These are phyloP conservation scores for Yarrowia bubula DNA, from an alignment of 805 yeast genomes.

Conservation along the genomic window DNA sequence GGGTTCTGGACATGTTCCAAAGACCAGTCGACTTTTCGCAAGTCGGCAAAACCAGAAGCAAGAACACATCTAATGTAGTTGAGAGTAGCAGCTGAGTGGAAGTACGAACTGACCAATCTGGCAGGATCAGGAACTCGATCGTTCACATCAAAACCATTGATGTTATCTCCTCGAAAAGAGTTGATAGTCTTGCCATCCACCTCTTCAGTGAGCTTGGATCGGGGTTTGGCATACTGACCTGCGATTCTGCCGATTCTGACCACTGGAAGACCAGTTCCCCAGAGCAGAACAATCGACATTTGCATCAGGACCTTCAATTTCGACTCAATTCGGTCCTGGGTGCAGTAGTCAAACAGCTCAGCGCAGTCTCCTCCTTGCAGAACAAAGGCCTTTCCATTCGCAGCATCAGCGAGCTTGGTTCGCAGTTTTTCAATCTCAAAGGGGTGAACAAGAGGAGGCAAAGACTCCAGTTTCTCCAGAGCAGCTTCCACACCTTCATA, in stretches of 20 bases:
- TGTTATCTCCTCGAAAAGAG: conserved; percentile 46
- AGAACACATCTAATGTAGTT: conserved; percentile 42
- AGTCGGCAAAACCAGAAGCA: conserved; percentile 44
- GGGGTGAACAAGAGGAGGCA: conserved; percentile 46
- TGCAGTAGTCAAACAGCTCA: conserved; percentile 46
- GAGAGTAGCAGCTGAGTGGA: conserved; percentile 47
- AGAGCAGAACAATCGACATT: conserved; percentile 46
- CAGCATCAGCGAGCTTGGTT: conserved; percentile 42
- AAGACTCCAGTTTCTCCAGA: conserved; percentile 43
- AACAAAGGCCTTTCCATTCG: conserved; percentile 46
- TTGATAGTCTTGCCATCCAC: conserved; percentile 43
- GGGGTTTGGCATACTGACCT: conserved; percentile 48
- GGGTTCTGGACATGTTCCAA: conserved; percentile 43
- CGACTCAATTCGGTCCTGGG: conserved; percentile 42
- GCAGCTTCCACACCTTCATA: conserved; percentile 42
- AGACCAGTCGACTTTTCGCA: conserved; percentile 45
- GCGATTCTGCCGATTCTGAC: conserved; percentile 46
- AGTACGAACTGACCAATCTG: conserved; percentile 44
- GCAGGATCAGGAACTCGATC: conserved; percentile 45
- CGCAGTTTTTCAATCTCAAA: conserved; percentile 41
- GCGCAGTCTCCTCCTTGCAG: conserved; percentile 49
- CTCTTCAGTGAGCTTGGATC: conserved; percentile 46
- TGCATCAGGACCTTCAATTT: conserved; percentile 45
- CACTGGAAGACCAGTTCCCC: conserved; percentile 45
- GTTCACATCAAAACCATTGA: conserved; percentile 43